These are phyloP conservation scores for Tetrapisispora pingtungensis DNA, from an alignment of 805 yeast genomes.

Conservation along the genomic window DNA sequence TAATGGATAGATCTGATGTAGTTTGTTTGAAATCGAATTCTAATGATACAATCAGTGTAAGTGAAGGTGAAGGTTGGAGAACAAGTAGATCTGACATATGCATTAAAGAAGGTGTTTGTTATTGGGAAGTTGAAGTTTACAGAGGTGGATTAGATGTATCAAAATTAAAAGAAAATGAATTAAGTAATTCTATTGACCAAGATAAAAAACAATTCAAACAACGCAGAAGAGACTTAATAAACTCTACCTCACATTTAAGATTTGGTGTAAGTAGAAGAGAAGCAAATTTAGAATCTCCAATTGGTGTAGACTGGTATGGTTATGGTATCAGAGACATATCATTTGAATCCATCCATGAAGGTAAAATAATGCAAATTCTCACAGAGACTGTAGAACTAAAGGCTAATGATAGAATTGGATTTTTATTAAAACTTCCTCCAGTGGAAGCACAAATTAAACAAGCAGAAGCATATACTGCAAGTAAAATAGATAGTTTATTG, in stretches of 20 bases:
- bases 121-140: slow-evolving; percentile 63
- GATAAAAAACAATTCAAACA: slow-evolving; percentile 4
- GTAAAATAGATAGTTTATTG: slow-evolving; percentile 21
- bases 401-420: slow-evolving; percentile 76
- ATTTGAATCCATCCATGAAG: slow-evolving; percentile 61
- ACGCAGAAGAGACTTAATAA: slow-evolving; percentile 20
- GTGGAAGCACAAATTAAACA: slow-evolving; percentile 35
- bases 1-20: slow-evolving; percentile 54
- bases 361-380: slow-evolving; percentile 35
- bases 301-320: slow-evolving; percentile 90
- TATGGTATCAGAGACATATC: slow-evolving; percentile 77
- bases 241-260: slow-evolving; percentile 49
- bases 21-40: slow-evolving; percentile 33
- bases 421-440: slow-evolving; percentile 61
- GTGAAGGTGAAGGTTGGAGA: slow-evolving; percentile 70
- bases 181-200: background rate
- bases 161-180: background rate
- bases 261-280: slow-evolving; percentile 79
- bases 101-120: slow-evolving; percentile 68
- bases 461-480: slow-evolving; percentile 31
- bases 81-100: slow-evolving; percentile 66
- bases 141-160: slow-evolving; percentile 21
- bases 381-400: slow-evolving; percentile 37
- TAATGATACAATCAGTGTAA: slow-evolving; percentile 32
- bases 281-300: slow-evolving; percentile 87